Conservation (phyloP, 495 filamentous ascomycete genomes). For the Symbiotaphrina buchneri region DNA sequence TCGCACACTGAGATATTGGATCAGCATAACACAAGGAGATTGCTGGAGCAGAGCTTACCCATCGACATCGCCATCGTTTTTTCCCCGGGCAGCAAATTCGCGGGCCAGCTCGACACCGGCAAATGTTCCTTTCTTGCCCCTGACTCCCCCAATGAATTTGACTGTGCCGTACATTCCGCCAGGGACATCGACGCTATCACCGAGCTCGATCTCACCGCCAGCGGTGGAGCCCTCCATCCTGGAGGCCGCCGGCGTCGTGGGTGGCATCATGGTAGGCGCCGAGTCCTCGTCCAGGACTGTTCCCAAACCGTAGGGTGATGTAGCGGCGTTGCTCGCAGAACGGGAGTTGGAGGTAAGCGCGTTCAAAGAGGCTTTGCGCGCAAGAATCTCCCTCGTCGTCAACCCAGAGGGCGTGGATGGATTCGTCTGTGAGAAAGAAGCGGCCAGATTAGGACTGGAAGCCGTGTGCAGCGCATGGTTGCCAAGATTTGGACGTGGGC, state of each 20-base stretch:
- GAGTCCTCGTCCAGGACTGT: too few species aligned
- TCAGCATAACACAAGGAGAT: conserved; percentile 5
- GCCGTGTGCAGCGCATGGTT: conserved; percentile 3
- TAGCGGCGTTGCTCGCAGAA: too few species aligned
- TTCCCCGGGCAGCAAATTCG: conserved; percentile 63
- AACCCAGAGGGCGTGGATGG: not conserved
- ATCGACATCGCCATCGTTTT: conserved; percentile 94
- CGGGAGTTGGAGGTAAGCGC: conserved; percentile 2
- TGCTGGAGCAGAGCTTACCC: conserved; percentile 50
- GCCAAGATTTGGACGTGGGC: conserved; percentile 3
- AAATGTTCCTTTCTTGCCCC: conserved; percentile 78
- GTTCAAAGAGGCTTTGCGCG: conserved; percentile 4
- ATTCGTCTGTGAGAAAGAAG: conserved; percentile 2
- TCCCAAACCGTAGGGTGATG: too few species aligned
- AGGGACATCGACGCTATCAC: conserved; percentile 83
- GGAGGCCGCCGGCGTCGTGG: not conserved
- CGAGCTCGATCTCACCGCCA: conserved; percentile 42
- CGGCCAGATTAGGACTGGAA: conserved; percentile 3
- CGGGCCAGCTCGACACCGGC: conserved; percentile 80
- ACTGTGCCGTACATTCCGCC: conserved; percentile 84
- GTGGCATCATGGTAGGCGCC: conserved; percentile 12
- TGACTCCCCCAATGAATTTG: conserved; percentile 70
- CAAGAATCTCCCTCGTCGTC: conserved; percentile 1
- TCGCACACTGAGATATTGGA: conserved; percentile 24
- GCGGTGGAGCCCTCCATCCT: conserved; percentile 10